Base-by-base conservation (phyloP, 1,284 basidiomycete species). In the Rhodotorula sp. region DNA sequence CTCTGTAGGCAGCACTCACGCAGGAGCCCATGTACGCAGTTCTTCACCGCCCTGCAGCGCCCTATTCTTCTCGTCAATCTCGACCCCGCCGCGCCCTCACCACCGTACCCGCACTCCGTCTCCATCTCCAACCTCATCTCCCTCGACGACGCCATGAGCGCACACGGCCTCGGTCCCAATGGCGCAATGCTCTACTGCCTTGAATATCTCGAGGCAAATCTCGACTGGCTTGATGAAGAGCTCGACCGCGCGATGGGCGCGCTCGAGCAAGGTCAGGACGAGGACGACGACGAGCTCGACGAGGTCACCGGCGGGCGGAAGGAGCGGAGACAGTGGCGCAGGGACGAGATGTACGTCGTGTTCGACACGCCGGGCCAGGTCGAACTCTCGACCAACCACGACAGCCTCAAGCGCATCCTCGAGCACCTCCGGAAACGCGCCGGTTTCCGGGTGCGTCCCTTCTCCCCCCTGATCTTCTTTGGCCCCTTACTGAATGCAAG, bases 331-430 rank as follows among this genome's bases (percentile, higher is more conserved):
- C 64, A 34, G 71, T 76, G 64, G 72, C 89, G 88, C 10, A 82
- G 85, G 57, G 89, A 91, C 67, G 85, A 79, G 73, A 78, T 88
- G 60, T 98, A 97, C 82, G 87, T 99, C 59, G 84, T 99, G 53
- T 97, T 99, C 81, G 97, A 99, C 82, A 87, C 97, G 10, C 96
- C 97, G 0, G 97, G 97, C 0, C 97, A 99, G 83, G 96, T 99
- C 60, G 97, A 99, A 82, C 84, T 99, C 56, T 94, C 91, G 82
- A 99, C 97, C 65, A 97, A 96, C 80, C 97, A 99, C 64, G 88
- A 89, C 48, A 93, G 90, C 81, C 83, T 96, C 79, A 95, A 90
- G 84, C 86, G 85, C 69, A 90, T 95, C 74, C 85, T 92, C 15
- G 86, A 87, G 73, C 89, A 85, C 77, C 83, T 95, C 73, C 85